Base-by-base conservation (phyloP, 2,329 filamentous ascomycete species). In the Pseudocercospora fuligena region DNA sequence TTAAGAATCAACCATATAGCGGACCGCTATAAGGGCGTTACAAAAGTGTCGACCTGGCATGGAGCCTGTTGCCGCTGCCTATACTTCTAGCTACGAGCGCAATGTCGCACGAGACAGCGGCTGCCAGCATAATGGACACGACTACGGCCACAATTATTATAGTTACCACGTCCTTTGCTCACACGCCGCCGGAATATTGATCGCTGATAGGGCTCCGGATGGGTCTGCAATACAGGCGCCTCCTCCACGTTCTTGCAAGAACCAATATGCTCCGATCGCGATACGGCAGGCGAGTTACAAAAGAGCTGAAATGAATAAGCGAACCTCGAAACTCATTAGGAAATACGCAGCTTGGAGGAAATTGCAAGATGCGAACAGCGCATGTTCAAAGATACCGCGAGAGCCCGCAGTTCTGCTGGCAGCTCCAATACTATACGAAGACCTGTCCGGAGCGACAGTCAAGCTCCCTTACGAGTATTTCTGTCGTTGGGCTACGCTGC, bases 381-480 rank as follows among this genome's bases (percentile, higher is more conserved):
- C 12, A 25, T 14, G n/a, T 8, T 23, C 21, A 23, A 11, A 14
- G 23, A 25, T 53, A 16, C 12, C 19, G 6, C 47, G 23, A 25
- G 47, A 53, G 47, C 47, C 47, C 4, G 21, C 19, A 14, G 12
- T 53, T 53, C 23, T 53, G 12, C n/a, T 23, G 21, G 19, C 47
- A 14, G 47, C 47, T 25, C 47, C 47, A 14, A 53, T 53, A 9
- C 14, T 53, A 6, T 53, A 23, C 11, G 47, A 53, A 53, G 47
- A 53, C 12, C 47, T 53, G 12, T 53, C 47, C n/a, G n/a, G 47
- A 3, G 12, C n/a, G 21, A 25, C 47, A 14, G 21, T 53, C 47
- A 27, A 53, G 47, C 47, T 53, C 12, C 47, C 47, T 23, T 53
- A 53, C 47, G 47, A 53, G 47, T 53, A 23, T 21, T 53, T 53